Conservation (phyloP, 768 basidiomycete species). For the Leucocoprinus sp. region DNA sequence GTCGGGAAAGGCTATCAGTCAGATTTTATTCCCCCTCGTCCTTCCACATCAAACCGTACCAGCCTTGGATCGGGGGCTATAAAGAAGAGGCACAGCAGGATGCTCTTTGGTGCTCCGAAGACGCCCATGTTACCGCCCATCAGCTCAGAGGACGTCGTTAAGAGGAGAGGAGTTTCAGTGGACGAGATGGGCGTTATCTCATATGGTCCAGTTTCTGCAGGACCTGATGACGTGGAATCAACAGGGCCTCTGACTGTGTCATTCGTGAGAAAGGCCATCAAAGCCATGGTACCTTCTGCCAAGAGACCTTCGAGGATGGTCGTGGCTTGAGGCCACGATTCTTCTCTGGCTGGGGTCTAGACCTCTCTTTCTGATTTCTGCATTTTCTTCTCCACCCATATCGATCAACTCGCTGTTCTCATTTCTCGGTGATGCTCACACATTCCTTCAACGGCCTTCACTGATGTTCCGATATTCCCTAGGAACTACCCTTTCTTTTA, state of each 20-base stretch:
- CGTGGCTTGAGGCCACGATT: conserved; percentile 8
- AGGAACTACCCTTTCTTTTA: too few species aligned
- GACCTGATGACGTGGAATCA: conserved; percentile 29
- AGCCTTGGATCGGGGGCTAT: conserved; percentile 14
- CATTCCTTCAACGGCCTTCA: conserved; percentile 7
- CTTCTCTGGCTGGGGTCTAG: not conserved
- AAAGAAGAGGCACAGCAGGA: conserved; percentile 27
- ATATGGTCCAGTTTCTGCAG: conserved; percentile 23
- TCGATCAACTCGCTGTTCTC: not conserved
- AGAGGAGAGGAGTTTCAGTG: conserved; percentile 38
- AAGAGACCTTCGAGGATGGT: conserved; percentile 10
- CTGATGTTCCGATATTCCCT: conserved; percentile 3
- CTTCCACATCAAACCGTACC: conserved; percentile 24
- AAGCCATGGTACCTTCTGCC: conserved; percentile 56
- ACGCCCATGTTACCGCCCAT: conserved; percentile 65
- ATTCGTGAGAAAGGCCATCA: conserved; percentile 64
- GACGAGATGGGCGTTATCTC: conserved; percentile 60
- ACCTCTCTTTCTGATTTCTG: not conserved
- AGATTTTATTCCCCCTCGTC: conserved; percentile 38
- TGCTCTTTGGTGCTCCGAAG: conserved; percentile 40
- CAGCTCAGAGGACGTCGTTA: conserved; percentile 49
- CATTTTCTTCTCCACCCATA: not conserved
- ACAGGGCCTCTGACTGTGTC: conserved; percentile 43
- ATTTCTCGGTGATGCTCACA: not conserved
- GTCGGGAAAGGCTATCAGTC: conserved; percentile 79